These are phyloP conservation scores for Planoprotostelium fungivorum DNA, from an alignment of 78 protist species.

Conservation along the genomic window DNA sequence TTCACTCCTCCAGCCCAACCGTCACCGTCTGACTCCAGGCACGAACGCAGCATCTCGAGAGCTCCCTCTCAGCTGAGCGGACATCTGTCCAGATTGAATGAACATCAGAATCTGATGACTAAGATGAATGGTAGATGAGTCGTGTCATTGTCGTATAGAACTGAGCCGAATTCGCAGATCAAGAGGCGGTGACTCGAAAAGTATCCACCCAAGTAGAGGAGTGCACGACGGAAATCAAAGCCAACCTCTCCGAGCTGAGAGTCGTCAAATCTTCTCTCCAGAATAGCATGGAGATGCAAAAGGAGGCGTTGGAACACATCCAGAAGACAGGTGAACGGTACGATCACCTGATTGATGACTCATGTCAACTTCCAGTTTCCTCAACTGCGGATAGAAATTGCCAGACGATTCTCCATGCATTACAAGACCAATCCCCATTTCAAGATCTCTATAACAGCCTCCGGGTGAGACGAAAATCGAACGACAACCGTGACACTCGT, in stretches of 20 bases:
- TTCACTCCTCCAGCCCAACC: not conserved
- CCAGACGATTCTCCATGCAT: not conserved
- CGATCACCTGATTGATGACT: not conserved
- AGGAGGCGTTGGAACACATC: not conserved
- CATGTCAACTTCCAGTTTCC: not conserved
- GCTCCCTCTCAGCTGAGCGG: not conserved
- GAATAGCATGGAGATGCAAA: not conserved
- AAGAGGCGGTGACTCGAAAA: not conserved
- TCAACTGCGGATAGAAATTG: not conserved
- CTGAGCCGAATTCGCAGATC: not conserved
- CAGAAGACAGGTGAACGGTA: not conserved
- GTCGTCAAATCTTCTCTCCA: not conserved
- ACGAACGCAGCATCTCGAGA: too few relatives aligned
- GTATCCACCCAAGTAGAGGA: not conserved
- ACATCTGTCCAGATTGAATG: not conserved
- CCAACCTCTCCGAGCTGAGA: not conserved
- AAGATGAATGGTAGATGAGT: not conserved
- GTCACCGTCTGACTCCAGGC: too few relatives aligned
- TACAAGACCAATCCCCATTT: not conserved
- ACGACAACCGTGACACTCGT: too few relatives aligned
- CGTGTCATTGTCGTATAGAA: too few relatives aligned
- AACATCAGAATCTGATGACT: not conserved
- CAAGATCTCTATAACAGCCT: not conserved
- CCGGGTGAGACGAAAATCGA: not conserved
- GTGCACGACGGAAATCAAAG: not conserved